phyloP scores from a whole-genome alignment of 148 eudicot genomes.

The Silene latifolia region DNA sequence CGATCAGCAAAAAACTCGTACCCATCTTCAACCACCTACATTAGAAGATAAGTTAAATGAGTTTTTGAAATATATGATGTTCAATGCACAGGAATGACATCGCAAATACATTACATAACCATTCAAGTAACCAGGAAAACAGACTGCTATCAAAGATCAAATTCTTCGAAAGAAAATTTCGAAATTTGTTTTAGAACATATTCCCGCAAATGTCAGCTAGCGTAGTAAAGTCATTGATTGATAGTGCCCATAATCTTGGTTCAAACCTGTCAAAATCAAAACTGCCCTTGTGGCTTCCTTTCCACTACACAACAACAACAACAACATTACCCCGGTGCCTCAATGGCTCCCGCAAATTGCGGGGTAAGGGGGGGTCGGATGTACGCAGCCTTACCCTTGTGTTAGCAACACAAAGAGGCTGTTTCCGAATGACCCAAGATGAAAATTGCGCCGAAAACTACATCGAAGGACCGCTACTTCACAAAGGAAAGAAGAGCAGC shows the following conservation, averaged over 20 bases:
- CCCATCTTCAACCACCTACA: conserved; percentile 58
- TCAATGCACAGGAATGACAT: background rate
- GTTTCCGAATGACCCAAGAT: too few relatives aligned
- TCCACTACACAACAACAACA: too few relatives aligned
- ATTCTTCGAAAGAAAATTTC: background rate
- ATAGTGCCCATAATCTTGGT: background rate
- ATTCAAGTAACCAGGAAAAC: background rate
- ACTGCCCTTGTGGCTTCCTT: background rate
- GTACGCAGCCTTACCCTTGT: too few relatives aligned
- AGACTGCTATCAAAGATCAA: background rate
- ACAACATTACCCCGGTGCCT: too few relatives aligned
- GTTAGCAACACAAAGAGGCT: too few relatives aligned
- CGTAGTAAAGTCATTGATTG: background rate
- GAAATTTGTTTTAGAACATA: background rate
- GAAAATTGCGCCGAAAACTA: too few relatives aligned
- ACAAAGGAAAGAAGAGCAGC: too few relatives aligned
- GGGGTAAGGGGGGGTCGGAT: too few relatives aligned
- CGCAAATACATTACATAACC: background rate
- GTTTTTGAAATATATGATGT: background rate
- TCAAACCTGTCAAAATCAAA: background rate
- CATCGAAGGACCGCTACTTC: too few relatives aligned
- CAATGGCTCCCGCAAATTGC: too few relatives aligned
- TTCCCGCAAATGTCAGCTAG: background rate
- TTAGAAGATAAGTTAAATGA: background rate
- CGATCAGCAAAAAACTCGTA: conserved; percentile 56